Evolutionary conservation across 352 stramenopile species (phyloP).

Genomic region (Blastocystis sp.): DNA sequence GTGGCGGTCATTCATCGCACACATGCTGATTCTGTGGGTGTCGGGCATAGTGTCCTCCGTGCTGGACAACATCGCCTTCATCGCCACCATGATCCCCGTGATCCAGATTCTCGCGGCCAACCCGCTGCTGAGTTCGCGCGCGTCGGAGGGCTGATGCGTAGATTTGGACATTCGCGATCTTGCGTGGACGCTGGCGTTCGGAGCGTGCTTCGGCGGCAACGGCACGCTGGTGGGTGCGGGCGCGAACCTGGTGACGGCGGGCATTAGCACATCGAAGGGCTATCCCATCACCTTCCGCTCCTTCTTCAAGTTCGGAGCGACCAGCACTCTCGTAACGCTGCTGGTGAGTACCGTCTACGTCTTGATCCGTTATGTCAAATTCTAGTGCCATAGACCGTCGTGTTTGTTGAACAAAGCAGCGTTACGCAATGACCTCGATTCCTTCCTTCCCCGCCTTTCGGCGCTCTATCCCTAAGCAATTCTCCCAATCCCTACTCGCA

Average conservation of each 20-base stretch:
- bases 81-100: slow-evolving; percentile 76
- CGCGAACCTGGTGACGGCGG: slow-evolving; percentile 75
- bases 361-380: slow-evolving; percentile 7
- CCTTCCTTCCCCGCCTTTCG: background rate
- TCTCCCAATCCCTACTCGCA: background rate
- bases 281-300: slow-evolving; percentile 35
- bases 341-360: slow-evolving; percentile 27
- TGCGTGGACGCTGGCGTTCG: slow-evolving; percentile 74
- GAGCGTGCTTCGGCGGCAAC: slow-evolving; percentile 76
- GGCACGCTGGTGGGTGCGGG: slow-evolving; percentile 74
- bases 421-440: background rate
- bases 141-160: background rate
- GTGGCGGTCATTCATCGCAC: slow-evolving; percentile 72
- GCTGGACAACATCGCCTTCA: slow-evolving; percentile 74
- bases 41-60: slow-evolving; percentile 72
- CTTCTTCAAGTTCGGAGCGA: slow-evolving; percentile 46
- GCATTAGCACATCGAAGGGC: slow-evolving; percentile 55
- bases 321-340: slow-evolving; percentile 7
- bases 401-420: background rate
- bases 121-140: slow-evolving; percentile 67
- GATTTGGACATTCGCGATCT: slow-evolving; percentile 73
- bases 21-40: slow-evolving; percentile 75
- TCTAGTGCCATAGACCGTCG: background rate
- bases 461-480: slow-evolving; percentile 16
- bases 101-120: slow-evolving; percentile 73